These are phyloP conservation scores for Sphaceloma murrayae DNA, from an alignment of 2,329 filamentous ascomycete genomes.

Conservation along the genomic window DNA sequence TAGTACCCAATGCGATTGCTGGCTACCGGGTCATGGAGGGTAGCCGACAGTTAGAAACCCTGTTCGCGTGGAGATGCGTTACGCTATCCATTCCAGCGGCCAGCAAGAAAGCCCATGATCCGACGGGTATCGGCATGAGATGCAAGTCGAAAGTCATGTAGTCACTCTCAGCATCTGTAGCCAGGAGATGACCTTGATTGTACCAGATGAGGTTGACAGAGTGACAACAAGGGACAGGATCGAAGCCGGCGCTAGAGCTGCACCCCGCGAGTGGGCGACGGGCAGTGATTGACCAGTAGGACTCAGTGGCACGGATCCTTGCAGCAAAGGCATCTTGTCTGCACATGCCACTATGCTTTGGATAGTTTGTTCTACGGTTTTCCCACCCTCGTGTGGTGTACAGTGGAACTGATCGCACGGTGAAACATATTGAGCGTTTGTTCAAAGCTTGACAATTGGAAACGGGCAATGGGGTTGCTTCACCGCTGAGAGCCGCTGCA, in stretches of 20 bases:
- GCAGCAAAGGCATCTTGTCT: not conserved
- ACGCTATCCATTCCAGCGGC: constrained; percentile 9
- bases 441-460: too few species aligned
- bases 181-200: constrained; percentile 10
- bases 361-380: too few species aligned
- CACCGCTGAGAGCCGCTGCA: too few species aligned
- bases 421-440: constrained; percentile 13
- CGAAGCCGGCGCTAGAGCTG: constrained; percentile 4
- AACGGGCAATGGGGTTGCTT: too few species aligned
- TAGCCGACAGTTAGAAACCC: constrained; percentile 11
- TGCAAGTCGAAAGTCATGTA: too few species aligned
- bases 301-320: too few species aligned
- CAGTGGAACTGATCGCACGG: too few species aligned
- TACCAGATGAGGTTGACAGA: constrained; percentile 6
- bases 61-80: constrained; percentile 13
- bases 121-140: constrained; percentile 1
- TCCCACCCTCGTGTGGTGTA: too few species aligned
- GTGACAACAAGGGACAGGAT: constrained; percentile 4
- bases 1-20: not conserved
- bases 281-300: not conserved
- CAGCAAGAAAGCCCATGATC: not conserved
- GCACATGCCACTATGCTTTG: too few species aligned
- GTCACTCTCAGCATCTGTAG: too few species aligned
- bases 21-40: not conserved
- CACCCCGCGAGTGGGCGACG: constrained; percentile 1